Evolutionary conservation across 352 stramenopile species (phyloP), one percentile per base, ranked within the genome.

Genomic region (Phytophthora podocarpi): DNA sequence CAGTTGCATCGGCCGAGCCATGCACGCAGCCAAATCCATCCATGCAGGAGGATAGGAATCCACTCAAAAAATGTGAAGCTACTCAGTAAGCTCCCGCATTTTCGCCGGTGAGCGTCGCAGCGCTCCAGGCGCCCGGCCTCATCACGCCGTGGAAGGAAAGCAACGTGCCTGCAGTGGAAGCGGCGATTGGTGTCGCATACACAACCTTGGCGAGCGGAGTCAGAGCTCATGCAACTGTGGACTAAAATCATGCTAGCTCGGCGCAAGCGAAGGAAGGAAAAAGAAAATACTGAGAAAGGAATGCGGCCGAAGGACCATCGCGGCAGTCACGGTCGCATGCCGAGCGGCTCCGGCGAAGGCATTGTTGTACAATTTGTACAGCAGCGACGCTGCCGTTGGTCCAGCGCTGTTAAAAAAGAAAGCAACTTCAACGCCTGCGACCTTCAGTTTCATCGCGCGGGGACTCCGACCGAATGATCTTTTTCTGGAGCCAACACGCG

Each of bases 361-460:
- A 30, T 28, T 31, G 12, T 18, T 46, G 12, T 46, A 58, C 30
- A 12, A 27, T 28, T 13, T 52, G 26, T 7, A 36, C 45, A 56
- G 56, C 49, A 18, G 35, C 36, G 31, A 12, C 46, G 30, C 10
- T 58, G 53, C 42, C 59, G 53, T 67, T 66, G 56, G 51, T 51
- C 52, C 24, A 49, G 45, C 46, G 27, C 34, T 53, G 49, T 67
- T 65, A 72, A 64, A 68, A 64, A 72, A 57, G 35, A 69, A 68
- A 47, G 32, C 54, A 60, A 62, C 65, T 74, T 70, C 61, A 71
- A 74, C 60, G 49, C 37, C 35, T 60, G 54, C 40, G 62, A 57
- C 53, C 43, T 64, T 47, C 52, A 55, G 28, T 46, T 76, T 69
- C 50, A 64, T 59, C 37, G 32, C 24, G 11, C 45, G 40, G 28